A percentile compares a stretch with the other conserved stretches of the same genome.
These are phyloP conservation scores for Chrysoporthe cubensis DNA, from an alignment of 2,329 filamentous ascomycete species.

Conservation along the genomic window DNA sequence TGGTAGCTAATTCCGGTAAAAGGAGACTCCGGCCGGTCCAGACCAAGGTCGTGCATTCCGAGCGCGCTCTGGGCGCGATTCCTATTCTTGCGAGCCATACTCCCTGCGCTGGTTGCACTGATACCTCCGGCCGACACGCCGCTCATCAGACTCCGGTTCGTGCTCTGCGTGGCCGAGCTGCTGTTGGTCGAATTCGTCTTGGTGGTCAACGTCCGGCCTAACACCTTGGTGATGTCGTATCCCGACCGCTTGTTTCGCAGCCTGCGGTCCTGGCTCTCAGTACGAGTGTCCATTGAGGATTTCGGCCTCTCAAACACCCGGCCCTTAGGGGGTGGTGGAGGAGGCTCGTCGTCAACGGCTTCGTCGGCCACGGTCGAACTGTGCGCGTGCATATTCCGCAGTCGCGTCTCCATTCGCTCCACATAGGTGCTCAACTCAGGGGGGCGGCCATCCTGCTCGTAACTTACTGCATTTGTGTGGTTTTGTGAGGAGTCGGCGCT, in stretches of 20 bases:
- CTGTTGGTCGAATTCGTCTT: conserved; percentile 75
- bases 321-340: conserved; percentile 66
- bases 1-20: conserved; percentile 87
- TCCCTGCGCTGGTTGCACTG: conserved; percentile 94
- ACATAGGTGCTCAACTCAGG: conserved; percentile 85
- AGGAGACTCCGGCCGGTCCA: conserved; percentile 62
- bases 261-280: conserved; percentile 45
- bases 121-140: conserved; percentile 87
- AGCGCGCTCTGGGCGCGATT: conserved; percentile 67
- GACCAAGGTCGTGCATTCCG: conserved; percentile 60
- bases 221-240: conserved; percentile 72
- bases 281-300: conserved; percentile 57
- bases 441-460: conserved; percentile 54
- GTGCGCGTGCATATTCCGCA: conserved; percentile 72
- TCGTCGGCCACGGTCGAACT: conserved; percentile 51
- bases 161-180: conserved; percentile 75
- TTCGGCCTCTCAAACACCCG: conserved; percentile 58
- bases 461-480: conserved; percentile 45
- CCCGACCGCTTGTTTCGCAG: conserved; percentile 72
- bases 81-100: conserved; percentile 77
- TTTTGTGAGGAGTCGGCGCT: conserved; percentile 58
- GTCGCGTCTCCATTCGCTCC: conserved; percentile 84
- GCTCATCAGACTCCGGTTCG: conserved; percentile 89
- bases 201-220: conserved; percentile 82
- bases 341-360: conserved; percentile 46